A percentile compares a stretch with the other conserved stretches of the same genome.
phyloP scores from a whole-genome alignment of 495 filamentous ascomycete genomes.

The Penicillium odoratum region DNA sequence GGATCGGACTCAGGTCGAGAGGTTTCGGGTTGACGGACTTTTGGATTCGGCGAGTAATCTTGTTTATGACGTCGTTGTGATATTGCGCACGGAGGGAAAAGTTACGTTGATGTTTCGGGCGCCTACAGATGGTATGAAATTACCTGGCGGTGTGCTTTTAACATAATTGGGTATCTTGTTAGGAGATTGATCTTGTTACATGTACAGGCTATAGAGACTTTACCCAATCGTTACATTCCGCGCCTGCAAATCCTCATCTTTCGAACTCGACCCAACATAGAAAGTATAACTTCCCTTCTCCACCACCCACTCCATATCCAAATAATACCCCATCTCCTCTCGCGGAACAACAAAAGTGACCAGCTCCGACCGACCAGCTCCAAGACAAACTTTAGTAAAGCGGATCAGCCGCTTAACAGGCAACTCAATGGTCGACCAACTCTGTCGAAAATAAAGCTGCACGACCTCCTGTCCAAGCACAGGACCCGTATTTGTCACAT shows the following conservation, averaged over 20 bases:
- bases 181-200: too few species aligned
- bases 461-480: background rate
- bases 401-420: conserved; percentile 2
- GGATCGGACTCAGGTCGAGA: background rate
- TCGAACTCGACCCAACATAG: background rate
- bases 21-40: background rate
- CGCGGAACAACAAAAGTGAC: background rate
- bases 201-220: too few species aligned
- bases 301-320: conserved; percentile 3
- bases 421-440: conserved; percentile 1
- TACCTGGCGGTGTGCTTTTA: background rate
- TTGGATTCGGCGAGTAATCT: background rate
- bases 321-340: background rate
- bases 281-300: conserved; percentile 2
- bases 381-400: background rate
- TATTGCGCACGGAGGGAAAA: background rate
- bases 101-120: background rate
- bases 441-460: conserved; percentile 1
- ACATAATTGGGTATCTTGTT: background rate
- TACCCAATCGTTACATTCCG: background rate
- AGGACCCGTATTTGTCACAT: background rate
- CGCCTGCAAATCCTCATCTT: conserved; percentile 1
- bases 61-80: background rate
- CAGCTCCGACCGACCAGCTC: background rate
- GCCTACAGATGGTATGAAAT: background rate